Percentiles rank a stretch among this genome's conserved stretches.
Evolutionary conservation across 2,329 filamentous ascomycete species (phyloP).

Genomic region (Colletotrichum acutatum): DNA sequence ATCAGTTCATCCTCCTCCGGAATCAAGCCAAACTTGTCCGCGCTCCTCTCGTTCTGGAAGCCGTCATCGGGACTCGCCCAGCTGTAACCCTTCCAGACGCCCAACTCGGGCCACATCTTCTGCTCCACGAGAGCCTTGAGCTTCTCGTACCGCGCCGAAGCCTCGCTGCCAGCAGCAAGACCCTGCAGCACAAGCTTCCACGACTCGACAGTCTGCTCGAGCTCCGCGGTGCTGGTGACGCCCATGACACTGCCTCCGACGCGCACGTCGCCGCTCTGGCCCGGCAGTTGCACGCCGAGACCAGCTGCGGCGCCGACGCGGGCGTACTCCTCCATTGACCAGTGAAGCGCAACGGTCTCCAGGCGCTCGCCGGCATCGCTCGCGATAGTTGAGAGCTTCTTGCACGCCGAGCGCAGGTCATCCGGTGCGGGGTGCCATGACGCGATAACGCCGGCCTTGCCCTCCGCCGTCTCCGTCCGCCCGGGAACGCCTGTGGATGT

Average conservation of each 20-base stretch:
- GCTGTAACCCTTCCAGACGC: conserved; percentile 70
- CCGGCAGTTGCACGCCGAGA: conserved; percentile 40
- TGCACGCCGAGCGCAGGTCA: conserved; percentile 73
- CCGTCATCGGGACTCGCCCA: conserved; percentile 69
- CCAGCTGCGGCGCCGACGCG: conserved; percentile 58
- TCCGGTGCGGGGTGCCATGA: conserved; percentile 88
- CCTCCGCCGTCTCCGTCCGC: conserved; percentile 12
- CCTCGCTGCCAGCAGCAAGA: conserved; percentile 47
- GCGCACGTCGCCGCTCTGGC: conserved; percentile 36
- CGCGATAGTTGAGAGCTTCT: conserved; percentile 71
- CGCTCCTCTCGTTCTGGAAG: conserved; percentile 52
- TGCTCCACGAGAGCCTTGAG: conserved; percentile 48
- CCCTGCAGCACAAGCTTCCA: conserved; percentile 66
- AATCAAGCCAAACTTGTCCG: conserved; percentile 20
- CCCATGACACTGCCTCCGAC: conserved; percentile 74
- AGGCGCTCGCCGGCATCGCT: conserved; percentile 75
- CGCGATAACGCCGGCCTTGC: conserved; percentile 78
- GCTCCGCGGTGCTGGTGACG: conserved; percentile 70
- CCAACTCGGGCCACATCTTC: conserved; percentile 67
- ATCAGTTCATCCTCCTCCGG: conserved; percentile 25
- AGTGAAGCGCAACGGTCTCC: conserved; percentile 86
- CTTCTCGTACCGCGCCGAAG: conserved; percentile 43
- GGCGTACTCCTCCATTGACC: conserved; percentile 75
- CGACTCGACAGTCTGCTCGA: conserved; percentile 70
- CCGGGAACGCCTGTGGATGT: conserved; percentile 74